Percentiles rank a stretch among this genome's conserved stretches.
Evolutionary conservation across 83 land plant genomes (phyloP).

Genomic region (Picea engelmannii): DNA sequence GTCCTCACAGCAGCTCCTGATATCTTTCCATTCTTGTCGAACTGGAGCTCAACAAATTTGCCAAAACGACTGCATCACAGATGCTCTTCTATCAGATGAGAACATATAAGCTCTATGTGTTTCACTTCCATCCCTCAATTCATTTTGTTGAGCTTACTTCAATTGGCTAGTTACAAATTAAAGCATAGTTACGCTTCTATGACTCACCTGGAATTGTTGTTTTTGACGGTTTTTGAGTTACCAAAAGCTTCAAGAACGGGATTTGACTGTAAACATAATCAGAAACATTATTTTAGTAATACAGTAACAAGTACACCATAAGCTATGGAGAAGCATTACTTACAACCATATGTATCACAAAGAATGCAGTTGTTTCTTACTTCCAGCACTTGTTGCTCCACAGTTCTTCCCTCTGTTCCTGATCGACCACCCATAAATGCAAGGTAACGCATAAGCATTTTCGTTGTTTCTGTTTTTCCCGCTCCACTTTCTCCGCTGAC

Average conservation of each 20-base stretch:
- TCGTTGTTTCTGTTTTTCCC: slow-evolving; percentile 97
- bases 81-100: not conserved
- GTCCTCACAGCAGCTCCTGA: slow-evolving; percentile 96
- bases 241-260: slow-evolving; percentile 98
- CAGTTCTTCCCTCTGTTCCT: slow-evolving; percentile 77
- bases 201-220: slow-evolving; percentile 94
- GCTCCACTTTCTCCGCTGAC: slow-evolving; percentile 99
- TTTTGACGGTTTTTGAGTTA: slow-evolving; percentile 93
- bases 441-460: slow-evolving; percentile 92
- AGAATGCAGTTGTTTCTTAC: slow-evolving; percentile 33
- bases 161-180: not conserved
- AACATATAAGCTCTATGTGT: not conserved
- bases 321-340: not conserved
- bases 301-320: too few species aligned
- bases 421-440: slow-evolving; percentile 96
- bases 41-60: slow-evolving; percentile 98
- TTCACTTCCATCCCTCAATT: not conserved
- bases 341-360: not conserved
- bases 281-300: not conserved
- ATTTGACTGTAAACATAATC: slow-evolving; percentile 68
- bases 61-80: slow-evolving; percentile 81
- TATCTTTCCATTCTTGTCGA: slow-evolving; percentile 86
- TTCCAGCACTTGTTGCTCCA: slow-evolving; percentile 97
- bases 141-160: not conserved
- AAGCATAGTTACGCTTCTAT: not conserved